Conservation (phyloP, 2,329 filamentous ascomycete species). For the Huntiella abstrusa region DNA sequence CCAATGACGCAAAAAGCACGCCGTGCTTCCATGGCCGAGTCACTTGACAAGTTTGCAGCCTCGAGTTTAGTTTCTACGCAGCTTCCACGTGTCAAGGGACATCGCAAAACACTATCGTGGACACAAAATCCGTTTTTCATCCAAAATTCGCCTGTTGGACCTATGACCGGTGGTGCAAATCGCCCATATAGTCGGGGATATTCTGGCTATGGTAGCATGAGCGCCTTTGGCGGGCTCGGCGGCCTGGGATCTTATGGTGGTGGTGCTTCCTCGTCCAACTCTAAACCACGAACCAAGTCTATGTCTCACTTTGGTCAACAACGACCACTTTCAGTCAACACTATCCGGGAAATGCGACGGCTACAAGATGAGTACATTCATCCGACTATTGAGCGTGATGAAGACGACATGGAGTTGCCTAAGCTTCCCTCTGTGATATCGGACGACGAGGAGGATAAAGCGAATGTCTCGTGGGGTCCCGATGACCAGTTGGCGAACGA, state of each 20-base stretch:
- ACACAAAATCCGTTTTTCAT: constrained; percentile 11
- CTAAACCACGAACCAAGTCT: neutral
- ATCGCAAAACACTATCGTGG: constrained; percentile 1
- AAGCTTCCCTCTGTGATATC: neutral
- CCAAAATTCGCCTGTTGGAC: constrained; percentile 5
- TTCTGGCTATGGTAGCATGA: neutral
- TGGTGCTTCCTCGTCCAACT: neutral
- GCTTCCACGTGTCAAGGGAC: neutral
- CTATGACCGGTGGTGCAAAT: neutral
- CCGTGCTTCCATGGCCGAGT: neutral
- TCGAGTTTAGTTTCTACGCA: neutral
- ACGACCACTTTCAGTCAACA: constrained; percentile 1
- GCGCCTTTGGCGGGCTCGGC: neutral
- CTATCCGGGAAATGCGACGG: neutral
- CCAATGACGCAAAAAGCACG: neutral
- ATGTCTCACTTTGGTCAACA: constrained; percentile 5
- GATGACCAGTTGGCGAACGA: constrained; percentile 11
- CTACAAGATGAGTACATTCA: neutral
- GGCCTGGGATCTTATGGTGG: neutral
- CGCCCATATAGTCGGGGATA: neutral
- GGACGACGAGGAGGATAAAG: neutral
- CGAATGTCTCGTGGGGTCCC: constrained; percentile 2
- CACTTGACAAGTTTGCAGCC: neutral
- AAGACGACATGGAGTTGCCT: constrained; percentile 2
- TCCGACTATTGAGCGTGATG: constrained; percentile 7